Conservation (phyloP, 768 basidiomycete genomes). For the Plicaturopsis crispa region DNA sequence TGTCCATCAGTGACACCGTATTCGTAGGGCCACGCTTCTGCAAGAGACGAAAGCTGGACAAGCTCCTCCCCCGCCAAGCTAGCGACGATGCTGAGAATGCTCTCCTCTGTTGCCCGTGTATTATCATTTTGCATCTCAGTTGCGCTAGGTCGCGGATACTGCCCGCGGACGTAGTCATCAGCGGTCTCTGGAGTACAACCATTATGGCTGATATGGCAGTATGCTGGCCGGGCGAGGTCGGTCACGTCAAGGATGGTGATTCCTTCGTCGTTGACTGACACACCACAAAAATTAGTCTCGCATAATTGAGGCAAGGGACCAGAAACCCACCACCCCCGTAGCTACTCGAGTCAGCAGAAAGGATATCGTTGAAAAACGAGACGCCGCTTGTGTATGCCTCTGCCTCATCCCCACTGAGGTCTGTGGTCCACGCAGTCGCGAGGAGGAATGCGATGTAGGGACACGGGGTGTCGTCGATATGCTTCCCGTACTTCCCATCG, state of each 20-base stretch:
- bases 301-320: no score
- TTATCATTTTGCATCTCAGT: no score
- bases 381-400: slow-evolving; percentile 10
- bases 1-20: slow-evolving; percentile 1
- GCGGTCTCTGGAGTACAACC: slow-evolving; percentile 6
- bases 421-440: slow-evolving; percentile 19
- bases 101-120: no score
- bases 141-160: no score
- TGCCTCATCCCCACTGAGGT: slow-evolving; percentile 15
- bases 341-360: slow-evolving; percentile 18
- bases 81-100: not conserved
- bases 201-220: slow-evolving; percentile 15
- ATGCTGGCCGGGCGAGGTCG: slow-evolving; percentile 17
- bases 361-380: slow-evolving; percentile 8
- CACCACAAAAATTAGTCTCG: no score
- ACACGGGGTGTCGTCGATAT: slow-evolving; percentile 20
- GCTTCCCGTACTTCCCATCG: slow-evolving; percentile 21
- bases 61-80: not conserved
- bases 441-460: slow-evolving; percentile 24
- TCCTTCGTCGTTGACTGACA: slow-evolving; percentile 28
- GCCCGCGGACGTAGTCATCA: slow-evolving; percentile 4
- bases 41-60: not conserved
- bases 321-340: slow-evolving; percentile 16
- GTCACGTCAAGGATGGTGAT: slow-evolving; percentile 27
- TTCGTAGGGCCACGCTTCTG: not conserved